phyloP scores from a whole-genome alignment of 306 rosid species.

The Echinosophora koreensis region DNA sequence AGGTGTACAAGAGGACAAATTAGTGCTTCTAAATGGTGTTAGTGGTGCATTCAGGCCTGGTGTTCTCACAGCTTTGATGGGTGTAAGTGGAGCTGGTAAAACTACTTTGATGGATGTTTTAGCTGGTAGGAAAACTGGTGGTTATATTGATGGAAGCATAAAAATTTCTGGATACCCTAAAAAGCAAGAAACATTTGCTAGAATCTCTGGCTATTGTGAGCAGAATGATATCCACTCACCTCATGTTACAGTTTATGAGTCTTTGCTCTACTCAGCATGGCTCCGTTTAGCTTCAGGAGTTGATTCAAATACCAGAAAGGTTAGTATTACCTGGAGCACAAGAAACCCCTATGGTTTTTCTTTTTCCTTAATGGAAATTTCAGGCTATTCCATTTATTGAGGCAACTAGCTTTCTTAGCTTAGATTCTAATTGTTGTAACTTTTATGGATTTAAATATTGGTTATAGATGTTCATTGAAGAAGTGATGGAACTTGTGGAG shows the following conservation, averaged over 20 bases:
- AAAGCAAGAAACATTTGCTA: slow-evolving; percentile 71
- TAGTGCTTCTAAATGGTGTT: slow-evolving; percentile 61
- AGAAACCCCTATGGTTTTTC: background rate
- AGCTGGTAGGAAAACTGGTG: slow-evolving; percentile 79
- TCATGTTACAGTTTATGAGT: slow-evolving; percentile 68
- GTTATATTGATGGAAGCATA: slow-evolving; percentile 68
- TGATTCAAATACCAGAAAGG: slow-evolving; percentile 56
- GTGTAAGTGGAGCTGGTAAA: slow-evolving; percentile 82
- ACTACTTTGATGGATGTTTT: slow-evolving; percentile 77
- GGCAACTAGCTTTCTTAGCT: background rate
- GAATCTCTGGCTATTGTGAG: slow-evolving; percentile 71
- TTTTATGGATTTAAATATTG: slow-evolving; percentile 24
- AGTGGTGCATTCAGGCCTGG: slow-evolving; percentile 80
- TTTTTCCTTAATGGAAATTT: background rate
- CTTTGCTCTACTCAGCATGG: slow-evolving; percentile 69
- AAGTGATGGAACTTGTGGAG: slow-evolving; percentile 95
- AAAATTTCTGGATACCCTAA: slow-evolving; percentile 71
- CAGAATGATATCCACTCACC: slow-evolving; percentile 81
- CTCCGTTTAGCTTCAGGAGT: slow-evolving; percentile 60
- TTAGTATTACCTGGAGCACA: slow-evolving; percentile 33
- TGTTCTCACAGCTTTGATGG: slow-evolving; percentile 75
- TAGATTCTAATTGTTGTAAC: slow-evolving; percentile 31
- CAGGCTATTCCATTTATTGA: background rate
- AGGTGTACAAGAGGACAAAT: slow-evolving; percentile 60
- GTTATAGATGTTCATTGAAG: slow-evolving; percentile 81